phyloP scores from a whole-genome alignment of 345 rosid species.

The Stellera chamaejasme region DNA sequence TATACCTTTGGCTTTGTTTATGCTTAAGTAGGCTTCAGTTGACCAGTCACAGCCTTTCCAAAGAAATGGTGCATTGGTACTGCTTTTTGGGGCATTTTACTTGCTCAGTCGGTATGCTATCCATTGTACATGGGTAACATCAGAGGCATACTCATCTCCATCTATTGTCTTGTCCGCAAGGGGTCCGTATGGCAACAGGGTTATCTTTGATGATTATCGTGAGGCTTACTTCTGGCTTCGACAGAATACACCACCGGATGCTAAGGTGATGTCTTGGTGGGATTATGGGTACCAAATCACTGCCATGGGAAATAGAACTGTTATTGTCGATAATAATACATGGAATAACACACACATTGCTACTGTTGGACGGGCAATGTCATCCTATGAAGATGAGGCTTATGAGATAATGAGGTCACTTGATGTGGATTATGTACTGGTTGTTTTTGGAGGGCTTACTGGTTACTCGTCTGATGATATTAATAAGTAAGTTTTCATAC shows the following conservation, averaged over 20 bases:
- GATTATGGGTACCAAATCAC: conserved; percentile 99
- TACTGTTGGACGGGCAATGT: conserved; percentile 99
- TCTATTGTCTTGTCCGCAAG: conserved; percentile 98
- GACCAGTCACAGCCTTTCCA: conserved; percentile 98
- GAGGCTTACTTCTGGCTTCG: conserved; percentile 99
- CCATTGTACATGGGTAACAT: conserved; percentile 98
- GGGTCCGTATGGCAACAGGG: conserved; percentile 94
- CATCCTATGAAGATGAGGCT: conserved; percentile 95
- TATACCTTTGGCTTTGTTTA: conserved; percentile 7
- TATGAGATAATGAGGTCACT: conserved; percentile 93
- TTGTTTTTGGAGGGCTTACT: conserved; percentile 97
- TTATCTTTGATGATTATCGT: conserved; percentile 97
- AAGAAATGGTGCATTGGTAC: conserved; percentile 74
- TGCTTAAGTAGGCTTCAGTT: conserved; percentile 46
- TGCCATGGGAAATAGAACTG: conserved; percentile 99
- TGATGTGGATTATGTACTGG: conserved; percentile 92
- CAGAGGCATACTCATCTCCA: conserved; percentile 99
- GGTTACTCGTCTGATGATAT: conserved; percentile 99
- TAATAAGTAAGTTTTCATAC: conserved; percentile 61
- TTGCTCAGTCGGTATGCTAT: conserved; percentile 81
- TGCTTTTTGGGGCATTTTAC: conserved; percentile 85
- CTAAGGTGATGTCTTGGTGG: conserved; percentile 99
- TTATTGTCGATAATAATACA: conserved; percentile 96
- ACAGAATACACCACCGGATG: conserved; percentile 93
- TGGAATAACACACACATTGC: conserved; percentile 99